Percentiles rank a stretch among this genome's conserved stretches.
phyloP scores from a whole-genome alignment of 1,284 basidiomycete genomes.

The Apiotrichum brassicae region DNA sequence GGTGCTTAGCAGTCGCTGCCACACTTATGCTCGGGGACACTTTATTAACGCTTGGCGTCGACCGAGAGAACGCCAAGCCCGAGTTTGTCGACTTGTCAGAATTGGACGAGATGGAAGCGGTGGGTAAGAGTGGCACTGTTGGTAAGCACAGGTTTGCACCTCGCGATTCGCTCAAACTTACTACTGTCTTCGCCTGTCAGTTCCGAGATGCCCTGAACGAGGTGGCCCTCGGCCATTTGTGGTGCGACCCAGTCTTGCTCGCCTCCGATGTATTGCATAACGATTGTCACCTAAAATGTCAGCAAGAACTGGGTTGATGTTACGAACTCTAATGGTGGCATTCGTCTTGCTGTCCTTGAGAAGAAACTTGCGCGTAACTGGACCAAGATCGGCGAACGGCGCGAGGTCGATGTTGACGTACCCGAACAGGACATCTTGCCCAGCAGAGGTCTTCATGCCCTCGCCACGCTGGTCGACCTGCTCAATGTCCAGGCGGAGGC shows the following conservation, averaged over 20 bases:
- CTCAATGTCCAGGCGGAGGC: slow-evolving; percentile 31
- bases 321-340: slow-evolving; percentile 41
- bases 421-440: slow-evolving; percentile 26
- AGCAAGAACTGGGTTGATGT: background rate
- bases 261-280: slow-evolving; percentile 39
- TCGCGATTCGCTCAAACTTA: too few relatives aligned
- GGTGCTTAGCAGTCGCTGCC: slow-evolving; percentile 13
- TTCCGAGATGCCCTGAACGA: slow-evolving; percentile 28
- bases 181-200: slow-evolving; percentile 22
- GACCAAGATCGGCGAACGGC: slow-evolving; percentile 42
- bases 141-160: slow-evolving; percentile 22
- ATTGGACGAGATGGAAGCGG: slow-evolving; percentile 18
- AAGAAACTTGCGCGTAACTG: slow-evolving; percentile 38
- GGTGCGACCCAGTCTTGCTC: slow-evolving; percentile 38
- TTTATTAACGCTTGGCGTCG: slow-evolving; percentile 1
- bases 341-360: slow-evolving; percentile 43
- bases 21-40: slow-evolving; percentile 6
- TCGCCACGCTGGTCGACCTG: slow-evolving; percentile 1
- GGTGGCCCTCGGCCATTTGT: slow-evolving; percentile 37
- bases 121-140: slow-evolving; percentile 23
- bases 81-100: slow-evolving; percentile 13
- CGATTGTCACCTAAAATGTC: slow-evolving; percentile 33
- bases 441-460: background rate
- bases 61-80: slow-evolving; percentile 1
- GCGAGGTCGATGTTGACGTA: slow-evolving; percentile 45